Base-by-base conservation (phyloP, 2,329 filamentous ascomycete genomes). In the Fusarium verrucosum region DNA sequence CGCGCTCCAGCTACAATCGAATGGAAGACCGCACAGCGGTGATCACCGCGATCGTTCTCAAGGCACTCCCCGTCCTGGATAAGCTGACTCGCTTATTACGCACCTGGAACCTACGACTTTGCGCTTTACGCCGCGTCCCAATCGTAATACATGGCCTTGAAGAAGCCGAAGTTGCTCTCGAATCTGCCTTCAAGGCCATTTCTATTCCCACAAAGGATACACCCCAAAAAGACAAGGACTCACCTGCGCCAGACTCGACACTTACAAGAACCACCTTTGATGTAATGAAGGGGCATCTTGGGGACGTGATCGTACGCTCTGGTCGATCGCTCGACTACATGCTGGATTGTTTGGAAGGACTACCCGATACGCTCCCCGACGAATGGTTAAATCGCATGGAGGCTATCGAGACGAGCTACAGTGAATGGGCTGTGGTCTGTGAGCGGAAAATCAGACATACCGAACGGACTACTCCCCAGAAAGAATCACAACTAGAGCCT, bases 11-110 rank as follows among this genome's bases (percentile, higher is more conserved):
- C 43, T 91, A 91, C 76, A 86, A 85, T 62, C 88, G 85, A 60
- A 87, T 98, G 82, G 93, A 95, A 70, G 95, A 98, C 75, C 87
- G 97, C 71, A 94, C 92, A 10, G 92, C 94, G 22, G 85, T 98
- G 42, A 86, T 98, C 54, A 97, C 95, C 2, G 92, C 94, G 25
- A 96, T 94, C 30, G 91, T 97, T 17, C 79, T 99, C n/a, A 92
- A 95, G 73, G 88, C 92, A 5, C 82, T 99, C 19, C 95, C 95
- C 2, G 89, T 91, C 58, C 79, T 97, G 37, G 90, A 92, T 10
- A 88, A 85, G 51, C 78, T 99, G 20, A 88, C 87, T 51, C 84
- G 85, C 10, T 78, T 96, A n/a, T 81, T 98, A 45, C 86, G 88
- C 53, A 84, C 84, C 3, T 99, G 95, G 95, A 88, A 84, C 23